phyloP scores from a whole-genome alignment of 1,284 basidiomycete genomes.

The Athelia sp. region DNA sequence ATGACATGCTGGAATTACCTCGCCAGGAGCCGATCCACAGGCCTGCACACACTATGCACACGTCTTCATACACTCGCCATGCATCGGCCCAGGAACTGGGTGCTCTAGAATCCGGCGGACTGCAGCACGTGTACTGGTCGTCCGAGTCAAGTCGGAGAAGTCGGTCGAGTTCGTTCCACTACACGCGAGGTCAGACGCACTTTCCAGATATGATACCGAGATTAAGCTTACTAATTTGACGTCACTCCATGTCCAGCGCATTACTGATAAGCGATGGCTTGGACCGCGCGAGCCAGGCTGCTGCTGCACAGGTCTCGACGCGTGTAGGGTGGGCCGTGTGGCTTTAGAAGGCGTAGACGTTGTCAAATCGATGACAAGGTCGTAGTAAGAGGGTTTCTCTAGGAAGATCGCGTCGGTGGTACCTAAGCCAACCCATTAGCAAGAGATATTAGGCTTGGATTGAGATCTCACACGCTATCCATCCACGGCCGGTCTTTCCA shows the following conservation, averaged over 20 bases:
- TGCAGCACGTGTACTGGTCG: slow-evolving; percentile 31
- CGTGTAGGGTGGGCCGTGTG: slow-evolving; percentile 60
- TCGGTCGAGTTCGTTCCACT: slow-evolving; percentile 74
- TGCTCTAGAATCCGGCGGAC: slow-evolving; percentile 20
- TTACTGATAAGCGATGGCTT: slow-evolving; percentile 49
- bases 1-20: slow-evolving; percentile 39
- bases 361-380: slow-evolving; percentile 72
- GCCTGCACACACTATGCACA: slow-evolving; percentile 72
- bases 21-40: slow-evolving; percentile 71
- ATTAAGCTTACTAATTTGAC: slow-evolving; percentile 52
- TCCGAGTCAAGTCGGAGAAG: slow-evolving; percentile 50
- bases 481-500: slow-evolving; percentile 55
- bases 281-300: slow-evolving; percentile 31
- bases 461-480: slow-evolving; percentile 64
- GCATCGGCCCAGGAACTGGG: slow-evolving; percentile 61
- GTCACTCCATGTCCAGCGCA: slow-evolving; percentile 78
- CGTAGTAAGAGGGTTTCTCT: slow-evolving; percentile 71
- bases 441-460: not conserved
- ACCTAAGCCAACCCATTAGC: slow-evolving; percentile 25
- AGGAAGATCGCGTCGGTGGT: slow-evolving; percentile 79
- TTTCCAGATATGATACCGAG: not conserved
- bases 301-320: slow-evolving; percentile 43
- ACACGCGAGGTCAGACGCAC: not conserved
- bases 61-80: slow-evolving; percentile 78
- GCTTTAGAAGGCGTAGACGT: slow-evolving; percentile 53